These are phyloP conservation scores for Stephanodiscus minutulus DNA, from an alignment of 108 stramenopile species.

Conservation along the genomic window DNA sequence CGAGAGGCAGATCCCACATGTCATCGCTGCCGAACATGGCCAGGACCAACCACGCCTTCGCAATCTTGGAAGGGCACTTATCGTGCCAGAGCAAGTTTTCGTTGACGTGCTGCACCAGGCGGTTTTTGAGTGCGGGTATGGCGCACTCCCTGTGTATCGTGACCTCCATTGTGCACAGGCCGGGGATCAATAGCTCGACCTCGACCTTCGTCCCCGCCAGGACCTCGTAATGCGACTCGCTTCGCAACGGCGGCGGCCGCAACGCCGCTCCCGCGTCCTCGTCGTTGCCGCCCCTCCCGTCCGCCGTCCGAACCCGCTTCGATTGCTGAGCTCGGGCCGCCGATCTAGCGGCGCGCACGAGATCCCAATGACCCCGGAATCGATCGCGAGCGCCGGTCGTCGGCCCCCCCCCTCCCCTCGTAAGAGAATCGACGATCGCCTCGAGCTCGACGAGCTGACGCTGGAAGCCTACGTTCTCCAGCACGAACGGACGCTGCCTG, in stretches of 20 bases:
- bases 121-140: constrained; percentile 57
- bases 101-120: constrained; percentile 62
- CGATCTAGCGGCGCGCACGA: constrained; percentile 25
- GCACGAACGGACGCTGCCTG: constrained; percentile 61
- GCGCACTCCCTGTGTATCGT: constrained; percentile 60
- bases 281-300: constrained; percentile 12
- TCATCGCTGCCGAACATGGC: constrained; percentile 76
- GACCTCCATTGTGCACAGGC: constrained; percentile 75
- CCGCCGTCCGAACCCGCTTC: constrained; percentile 38
- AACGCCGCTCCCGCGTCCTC: not conserved
- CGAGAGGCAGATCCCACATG: constrained; percentile 75
- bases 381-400: constrained; percentile 3
- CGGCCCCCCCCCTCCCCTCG: constrained; percentile 17
- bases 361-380: constrained; percentile 34
- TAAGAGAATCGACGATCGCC: constrained; percentile 40
- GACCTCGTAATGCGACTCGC: constrained; percentile 33
- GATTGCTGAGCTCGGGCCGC: constrained; percentile 4
- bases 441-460: constrained; percentile 71
- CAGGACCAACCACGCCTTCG: constrained; percentile 71
- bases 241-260: constrained; percentile 1
- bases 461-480: constrained; percentile 82
- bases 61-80: constrained; percentile 49
- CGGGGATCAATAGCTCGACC: constrained; percentile 76
- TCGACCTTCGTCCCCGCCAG: constrained; percentile 51
- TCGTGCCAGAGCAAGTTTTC: constrained; percentile 52